Evolutionary conservation across 2,329 filamentous ascomycete genomes (phyloP).

Genomic region (Eutypa lata): DNA sequence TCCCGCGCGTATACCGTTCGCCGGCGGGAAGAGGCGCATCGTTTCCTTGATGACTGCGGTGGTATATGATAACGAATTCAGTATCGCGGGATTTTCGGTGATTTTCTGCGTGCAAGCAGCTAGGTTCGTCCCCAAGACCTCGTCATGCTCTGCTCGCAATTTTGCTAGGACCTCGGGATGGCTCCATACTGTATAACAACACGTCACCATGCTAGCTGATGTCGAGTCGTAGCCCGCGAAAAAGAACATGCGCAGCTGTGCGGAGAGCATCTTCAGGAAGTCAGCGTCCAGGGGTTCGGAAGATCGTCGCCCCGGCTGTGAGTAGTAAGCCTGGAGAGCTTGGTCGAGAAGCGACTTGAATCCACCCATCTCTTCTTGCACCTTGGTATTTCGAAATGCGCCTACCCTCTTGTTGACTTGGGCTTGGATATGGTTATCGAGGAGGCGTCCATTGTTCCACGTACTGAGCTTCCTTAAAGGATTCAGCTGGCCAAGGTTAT

Average conservation of each 20-base stretch:
- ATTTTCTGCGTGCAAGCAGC: constrained; percentile 37
- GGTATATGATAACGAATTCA: constrained; percentile 52
- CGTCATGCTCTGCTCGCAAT: constrained; percentile 44
- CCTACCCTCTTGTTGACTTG: constrained; percentile 23
- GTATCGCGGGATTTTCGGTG: constrained; percentile 37
- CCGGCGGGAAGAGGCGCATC: constrained; percentile 51
- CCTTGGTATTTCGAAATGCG: constrained; percentile 19
- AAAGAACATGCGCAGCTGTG: constrained; percentile 33
- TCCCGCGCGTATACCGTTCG: constrained; percentile 40
- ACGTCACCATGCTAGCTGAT: constrained; percentile 27
- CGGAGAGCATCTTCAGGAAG: constrained; percentile 26
- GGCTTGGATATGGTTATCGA: constrained; percentile 25
- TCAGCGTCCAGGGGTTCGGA: constrained; percentile 18
- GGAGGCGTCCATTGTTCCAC: constrained; percentile 30
- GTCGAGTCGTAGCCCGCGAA: constrained; percentile 40
- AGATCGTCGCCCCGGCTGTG: constrained; percentile 17
- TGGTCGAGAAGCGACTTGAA: constrained; percentile 31
- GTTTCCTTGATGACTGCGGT: constrained; percentile 54
- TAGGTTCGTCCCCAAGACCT: constrained; percentile 43
- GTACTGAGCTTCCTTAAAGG: constrained; percentile 23
- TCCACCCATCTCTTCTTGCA: constrained; percentile 11
- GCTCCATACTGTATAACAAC: constrained; percentile 26
- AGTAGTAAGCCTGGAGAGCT: constrained; percentile 28
- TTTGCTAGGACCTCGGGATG: constrained; percentile 26
- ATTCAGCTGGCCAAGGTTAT: constrained; percentile 25